These are phyloP conservation scores for Exophiala xenobiotica DNA, from an alignment of 2,329 filamentous ascomycete genomes.

Conservation along the genomic window DNA sequence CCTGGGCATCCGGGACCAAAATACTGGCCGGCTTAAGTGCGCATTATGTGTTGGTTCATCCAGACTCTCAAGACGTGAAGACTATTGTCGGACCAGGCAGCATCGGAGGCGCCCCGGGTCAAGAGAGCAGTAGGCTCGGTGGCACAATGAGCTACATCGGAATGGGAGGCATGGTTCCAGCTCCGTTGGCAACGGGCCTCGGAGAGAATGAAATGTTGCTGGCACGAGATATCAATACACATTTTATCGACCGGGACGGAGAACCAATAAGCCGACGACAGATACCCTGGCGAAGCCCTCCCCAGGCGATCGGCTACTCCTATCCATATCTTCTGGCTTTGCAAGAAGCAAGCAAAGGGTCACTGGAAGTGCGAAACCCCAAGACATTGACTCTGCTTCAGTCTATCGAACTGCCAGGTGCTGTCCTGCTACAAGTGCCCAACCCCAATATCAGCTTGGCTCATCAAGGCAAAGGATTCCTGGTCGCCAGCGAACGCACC, in stretches of 20 bases:
- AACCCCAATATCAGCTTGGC: constrained; percentile 92
- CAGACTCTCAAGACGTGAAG: constrained; percentile 68
- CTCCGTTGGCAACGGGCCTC: constrained; percentile 80
- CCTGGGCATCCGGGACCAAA: constrained; percentile 85
- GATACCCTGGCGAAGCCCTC: constrained; percentile 86
- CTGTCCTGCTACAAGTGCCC: constrained; percentile 83
- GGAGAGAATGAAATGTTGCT: constrained; percentile 81
- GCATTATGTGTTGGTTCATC: constrained; percentile 85
- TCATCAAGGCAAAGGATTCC: constrained; percentile 92
- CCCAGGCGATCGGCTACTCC: constrained; percentile 90
- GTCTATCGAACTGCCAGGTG: constrained; percentile 76
- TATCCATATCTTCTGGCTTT: constrained; percentile 93
- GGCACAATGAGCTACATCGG: constrained; percentile 97
- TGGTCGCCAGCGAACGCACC: constrained; percentile 84
- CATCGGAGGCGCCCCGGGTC: constrained; percentile 63
- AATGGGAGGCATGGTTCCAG: constrained; percentile 85
- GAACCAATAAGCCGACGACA: constrained; percentile 80
- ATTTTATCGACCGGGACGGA: constrained; percentile 84
- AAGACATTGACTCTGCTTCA: constrained; percentile 88
- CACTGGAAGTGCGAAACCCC: constrained; percentile 86
- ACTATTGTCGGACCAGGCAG: constrained; percentile 78
- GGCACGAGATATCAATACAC: constrained; percentile 95
- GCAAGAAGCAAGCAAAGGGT: constrained; percentile 77
- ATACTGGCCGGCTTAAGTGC: constrained; percentile 88
- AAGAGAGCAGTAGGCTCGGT: constrained; percentile 73